These are phyloP conservation scores for Scorias spongiosa DNA, from an alignment of 2,329 filamentous ascomycete species.

Conservation along the genomic window DNA sequence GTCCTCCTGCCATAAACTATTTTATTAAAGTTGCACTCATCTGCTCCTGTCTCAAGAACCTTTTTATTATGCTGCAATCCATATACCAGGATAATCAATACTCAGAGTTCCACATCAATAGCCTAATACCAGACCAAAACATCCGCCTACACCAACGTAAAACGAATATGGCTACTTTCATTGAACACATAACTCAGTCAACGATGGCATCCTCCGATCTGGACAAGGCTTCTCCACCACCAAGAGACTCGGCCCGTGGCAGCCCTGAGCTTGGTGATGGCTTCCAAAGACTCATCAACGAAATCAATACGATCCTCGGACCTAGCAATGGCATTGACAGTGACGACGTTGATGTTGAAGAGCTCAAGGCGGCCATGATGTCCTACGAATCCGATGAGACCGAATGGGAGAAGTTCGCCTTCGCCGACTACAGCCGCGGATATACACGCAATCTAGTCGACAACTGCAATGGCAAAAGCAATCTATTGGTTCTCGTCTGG, in stretches of 20 bases:
- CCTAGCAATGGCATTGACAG: slow-evolving; percentile 70
- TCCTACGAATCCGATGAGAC: slow-evolving; percentile 52
- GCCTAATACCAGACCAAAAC: too few relatives aligned
- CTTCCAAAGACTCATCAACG: slow-evolving; percentile 57
- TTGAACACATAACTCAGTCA: too few relatives aligned
- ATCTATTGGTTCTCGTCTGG: slow-evolving; percentile 76
- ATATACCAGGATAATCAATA: too few relatives aligned
- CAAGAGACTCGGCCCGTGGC: slow-evolving; percentile 15
- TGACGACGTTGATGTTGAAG: slow-evolving; percentile 60
- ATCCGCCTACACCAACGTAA: too few relatives aligned
- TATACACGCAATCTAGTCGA: slow-evolving; percentile 87
- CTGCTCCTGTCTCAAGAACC: too few relatives aligned
- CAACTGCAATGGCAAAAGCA: slow-evolving; percentile 71
- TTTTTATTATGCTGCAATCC: too few relatives aligned
- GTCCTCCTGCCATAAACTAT: too few relatives aligned
- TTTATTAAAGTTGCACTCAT: too few relatives aligned
- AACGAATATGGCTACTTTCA: too few relatives aligned
- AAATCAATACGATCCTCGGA: slow-evolving; percentile 61
- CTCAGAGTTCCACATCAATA: too few relatives aligned
- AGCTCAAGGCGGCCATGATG: slow-evolving; percentile 59
- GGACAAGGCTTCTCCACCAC: slow-evolving; percentile 2
- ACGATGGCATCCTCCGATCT: too few relatives aligned
- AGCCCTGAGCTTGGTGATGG: slow-evolving; percentile 10
- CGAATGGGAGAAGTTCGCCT: slow-evolving; percentile 63
- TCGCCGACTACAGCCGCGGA: slow-evolving; percentile 51